Percentiles rank a stretch among this genome's conserved stretches.
phyloP scores from a whole-genome alignment of 2,329 filamentous ascomycete species.

The Colletotrichum filicis region DNA sequence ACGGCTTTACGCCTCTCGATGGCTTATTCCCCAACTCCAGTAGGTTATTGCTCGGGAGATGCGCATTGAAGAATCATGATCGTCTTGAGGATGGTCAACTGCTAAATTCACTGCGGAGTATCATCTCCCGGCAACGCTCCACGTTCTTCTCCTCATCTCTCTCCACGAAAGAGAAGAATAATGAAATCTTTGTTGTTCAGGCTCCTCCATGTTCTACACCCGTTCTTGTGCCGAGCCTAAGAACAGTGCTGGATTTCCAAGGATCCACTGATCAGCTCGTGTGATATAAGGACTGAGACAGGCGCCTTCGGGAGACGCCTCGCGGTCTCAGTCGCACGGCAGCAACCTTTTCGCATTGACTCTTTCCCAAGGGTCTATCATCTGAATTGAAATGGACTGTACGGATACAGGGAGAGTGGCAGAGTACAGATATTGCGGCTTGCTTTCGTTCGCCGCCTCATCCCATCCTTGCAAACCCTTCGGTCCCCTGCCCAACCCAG shows the following conservation, averaged over 20 bases:
- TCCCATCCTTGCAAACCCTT: background rate
- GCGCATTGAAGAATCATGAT: background rate
- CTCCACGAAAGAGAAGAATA: background rate
- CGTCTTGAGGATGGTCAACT: background rate
- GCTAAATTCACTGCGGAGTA: background rate
- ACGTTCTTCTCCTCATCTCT: background rate
- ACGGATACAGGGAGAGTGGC: no score
- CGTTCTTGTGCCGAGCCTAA: background rate
- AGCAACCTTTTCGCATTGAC: background rate
- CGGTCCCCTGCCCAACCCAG: background rate
- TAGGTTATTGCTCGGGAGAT: background rate
- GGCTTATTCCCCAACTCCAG: background rate
- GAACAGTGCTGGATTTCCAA: background rate
- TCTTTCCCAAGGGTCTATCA: background rate
- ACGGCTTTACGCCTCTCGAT: background rate
- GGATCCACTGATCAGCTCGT: constrained; percentile 1
- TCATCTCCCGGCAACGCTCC: background rate
- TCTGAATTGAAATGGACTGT: background rate
- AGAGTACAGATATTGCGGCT: background rate
- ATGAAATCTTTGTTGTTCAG: background rate
- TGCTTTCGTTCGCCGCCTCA: constrained; percentile 4
- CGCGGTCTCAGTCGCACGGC: background rate
- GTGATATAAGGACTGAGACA: constrained; percentile 14
- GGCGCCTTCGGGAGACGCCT: background rate
- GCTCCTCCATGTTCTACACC: background rate